These are phyloP conservation scores for Eremothecium gossypii DNA, from an alignment of 1,139 yeast species.

Conservation along the genomic window DNA sequence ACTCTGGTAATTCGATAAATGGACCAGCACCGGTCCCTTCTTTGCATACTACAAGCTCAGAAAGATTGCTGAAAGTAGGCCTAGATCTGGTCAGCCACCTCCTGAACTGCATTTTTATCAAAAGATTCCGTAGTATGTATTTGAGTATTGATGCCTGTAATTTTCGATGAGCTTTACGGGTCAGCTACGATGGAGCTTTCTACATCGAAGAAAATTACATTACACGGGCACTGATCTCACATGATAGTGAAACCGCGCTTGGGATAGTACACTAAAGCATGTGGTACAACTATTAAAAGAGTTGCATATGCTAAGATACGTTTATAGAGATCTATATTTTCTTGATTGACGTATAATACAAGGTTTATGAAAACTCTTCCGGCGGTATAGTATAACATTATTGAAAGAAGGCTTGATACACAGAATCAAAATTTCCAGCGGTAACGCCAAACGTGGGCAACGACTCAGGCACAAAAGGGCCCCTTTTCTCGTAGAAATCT, in stretches of 20 bases:
- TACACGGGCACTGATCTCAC: too few relatives aligned
- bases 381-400: slow-evolving; percentile 1
- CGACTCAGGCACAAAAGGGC: slow-evolving; percentile 13
- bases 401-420: slow-evolving; percentile 16
- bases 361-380: slow-evolving; percentile 1
- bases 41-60: slow-evolving; percentile 6
- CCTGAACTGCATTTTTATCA: neutral
- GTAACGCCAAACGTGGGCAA: slow-evolving; percentile 20
- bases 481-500: slow-evolving; percentile 23
- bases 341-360: slow-evolving; percentile 2
- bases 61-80: neutral
- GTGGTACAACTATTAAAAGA: neutral
- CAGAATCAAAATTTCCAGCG: slow-evolving; percentile 12
- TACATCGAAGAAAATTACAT: too few relatives aligned
- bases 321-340: slow-evolving; percentile 3
- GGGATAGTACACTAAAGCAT: neutral
- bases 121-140: neutral
- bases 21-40: slow-evolving; percentile 34
- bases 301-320: neutral
- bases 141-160: neutral
- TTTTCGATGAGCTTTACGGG: too few relatives aligned
- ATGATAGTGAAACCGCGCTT: too few relatives aligned
- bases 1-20: slow-evolving; percentile 33
- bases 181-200: too few relatives aligned
- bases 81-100: neutral